Percentiles rank a stretch among this genome's conserved stretches.
Evolutionary conservation across 176 grass and related monocot species (phyloP).

Genomic region (Saccharum officinarum): DNA sequence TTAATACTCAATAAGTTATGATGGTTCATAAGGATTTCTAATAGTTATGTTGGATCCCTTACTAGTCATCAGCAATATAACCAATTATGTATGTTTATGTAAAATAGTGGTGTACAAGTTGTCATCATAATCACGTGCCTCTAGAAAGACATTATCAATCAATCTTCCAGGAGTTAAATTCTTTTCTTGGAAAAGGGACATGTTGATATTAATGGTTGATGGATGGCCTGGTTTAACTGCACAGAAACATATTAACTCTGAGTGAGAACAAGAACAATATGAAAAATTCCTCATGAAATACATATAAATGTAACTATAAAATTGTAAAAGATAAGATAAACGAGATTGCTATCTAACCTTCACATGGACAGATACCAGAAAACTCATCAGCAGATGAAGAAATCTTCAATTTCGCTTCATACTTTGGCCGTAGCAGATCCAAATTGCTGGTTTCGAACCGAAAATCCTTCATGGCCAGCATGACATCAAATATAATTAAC

Average conservation of each 20-base stretch:
- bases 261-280: slow-evolving; percentile 13
- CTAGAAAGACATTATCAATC: slow-evolving; percentile 33
- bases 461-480: slow-evolving; percentile 28
- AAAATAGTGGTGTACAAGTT: neutral
- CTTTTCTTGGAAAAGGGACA: neutral
- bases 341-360: slow-evolving; percentile 26
- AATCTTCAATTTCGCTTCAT: slow-evolving; percentile 33
- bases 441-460: slow-evolving; percentile 28
- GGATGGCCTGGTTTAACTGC: slow-evolving; percentile 40
- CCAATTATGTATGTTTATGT: neutral
- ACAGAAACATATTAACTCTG: neutral
- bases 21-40: neutral
- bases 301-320: neutral
- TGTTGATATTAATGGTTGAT: slow-evolving; percentile 24
- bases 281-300: neutral
- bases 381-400: slow-evolving; percentile 23
- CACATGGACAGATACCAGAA: slow-evolving; percentile 32
- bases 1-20: neutral
- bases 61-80: neutral
- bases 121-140: slow-evolving; percentile 17
- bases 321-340: neutral
- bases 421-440: slow-evolving; percentile 22
- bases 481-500: neutral
- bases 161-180: slow-evolving; percentile 40
- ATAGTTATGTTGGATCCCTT: neutral